phyloP scores from a whole-genome alignment of 768 basidiomycete genomes.

The Lactarius deliciosus region DNA sequence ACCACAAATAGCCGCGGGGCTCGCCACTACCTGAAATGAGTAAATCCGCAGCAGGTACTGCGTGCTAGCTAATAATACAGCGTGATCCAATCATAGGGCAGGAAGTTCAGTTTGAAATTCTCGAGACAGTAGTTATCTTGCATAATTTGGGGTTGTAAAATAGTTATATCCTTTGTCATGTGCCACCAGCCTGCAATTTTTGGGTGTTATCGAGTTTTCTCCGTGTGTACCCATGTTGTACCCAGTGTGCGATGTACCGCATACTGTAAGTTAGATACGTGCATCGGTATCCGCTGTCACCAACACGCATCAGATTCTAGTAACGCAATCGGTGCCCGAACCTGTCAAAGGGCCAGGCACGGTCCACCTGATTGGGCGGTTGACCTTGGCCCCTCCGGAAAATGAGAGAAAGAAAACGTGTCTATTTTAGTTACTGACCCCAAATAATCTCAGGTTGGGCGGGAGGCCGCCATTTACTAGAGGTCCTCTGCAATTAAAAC shows the following conservation, averaged over 20 bases:
- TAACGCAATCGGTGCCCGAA: background rate
- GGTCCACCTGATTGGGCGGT: background rate
- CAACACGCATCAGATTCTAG: background rate
- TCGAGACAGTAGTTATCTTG: too few relatives aligned
- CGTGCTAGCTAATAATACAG: too few relatives aligned
- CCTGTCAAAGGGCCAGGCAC: background rate
- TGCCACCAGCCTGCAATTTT: too few relatives aligned
- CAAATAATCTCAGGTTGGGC: background rate
- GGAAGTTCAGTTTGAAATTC: too few relatives aligned
- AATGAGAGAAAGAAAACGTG: background rate
- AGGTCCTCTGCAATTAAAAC: too few relatives aligned
- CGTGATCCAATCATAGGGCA: too few relatives aligned
- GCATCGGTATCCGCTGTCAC: background rate
- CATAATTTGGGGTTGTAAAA: too few relatives aligned
- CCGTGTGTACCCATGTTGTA: too few relatives aligned
- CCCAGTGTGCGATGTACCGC: background rate
- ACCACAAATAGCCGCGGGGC: background rate
- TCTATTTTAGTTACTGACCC: background rate
- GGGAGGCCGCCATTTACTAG: background rate
- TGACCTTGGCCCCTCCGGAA: background rate
- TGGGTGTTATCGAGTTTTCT: too few relatives aligned
- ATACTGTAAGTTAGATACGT: background rate
- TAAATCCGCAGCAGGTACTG: background rate
- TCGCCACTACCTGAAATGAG: background rate
- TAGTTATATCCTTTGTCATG: too few relatives aligned